A percentile compares a stretch with the other conserved stretches of the same genome.
phyloP scores from a whole-genome alignment of 1,284 basidiomycete species.

The Ganoderma meredithae region DNA sequence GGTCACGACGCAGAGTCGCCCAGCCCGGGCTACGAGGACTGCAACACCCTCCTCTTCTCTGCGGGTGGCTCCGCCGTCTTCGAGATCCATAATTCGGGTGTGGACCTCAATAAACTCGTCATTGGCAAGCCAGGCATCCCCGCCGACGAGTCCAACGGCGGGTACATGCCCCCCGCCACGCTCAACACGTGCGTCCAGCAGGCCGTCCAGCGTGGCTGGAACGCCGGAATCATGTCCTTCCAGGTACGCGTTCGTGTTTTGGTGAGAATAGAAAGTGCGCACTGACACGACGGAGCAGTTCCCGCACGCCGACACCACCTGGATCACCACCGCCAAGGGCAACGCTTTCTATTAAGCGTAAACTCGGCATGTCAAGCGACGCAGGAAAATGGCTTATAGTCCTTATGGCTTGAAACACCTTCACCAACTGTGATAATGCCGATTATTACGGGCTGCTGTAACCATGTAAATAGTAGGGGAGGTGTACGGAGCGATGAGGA shows the following conservation, averaged over 20 bases:
- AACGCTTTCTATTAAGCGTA: constrained; percentile 8
- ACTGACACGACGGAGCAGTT: constrained; percentile 16
- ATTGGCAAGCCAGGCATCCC: constrained; percentile 68
- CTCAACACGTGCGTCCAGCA: constrained; percentile 62
- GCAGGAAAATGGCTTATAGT: constrained; percentile 9
- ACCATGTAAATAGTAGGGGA: background rate
- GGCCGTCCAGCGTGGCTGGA: constrained; percentile 65
- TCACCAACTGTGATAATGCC: background rate
- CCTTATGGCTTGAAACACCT: background rate
- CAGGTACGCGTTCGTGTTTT: constrained; percentile 19
- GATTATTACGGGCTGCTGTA: background rate
- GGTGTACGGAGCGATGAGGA: background rate
- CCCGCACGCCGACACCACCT: constrained; percentile 22
- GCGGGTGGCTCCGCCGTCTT: constrained; percentile 59
- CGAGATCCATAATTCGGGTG: constrained; percentile 65
- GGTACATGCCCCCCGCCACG: constrained; percentile 59
- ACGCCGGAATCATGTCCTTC: constrained; percentile 55
- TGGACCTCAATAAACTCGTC: constrained; percentile 56
- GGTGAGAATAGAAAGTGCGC: background rate
- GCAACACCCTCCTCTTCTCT: constrained; percentile 56
- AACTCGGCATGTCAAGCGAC: constrained; percentile 6
- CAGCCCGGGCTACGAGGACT: constrained; percentile 60
- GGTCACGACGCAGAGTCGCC: constrained; percentile 50
- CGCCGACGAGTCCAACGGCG: constrained; percentile 57
- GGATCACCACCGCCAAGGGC: constrained; percentile 26